phyloP scores from a whole-genome alignment of 148 eudicot species.

The Camellia sinensis region DNA sequence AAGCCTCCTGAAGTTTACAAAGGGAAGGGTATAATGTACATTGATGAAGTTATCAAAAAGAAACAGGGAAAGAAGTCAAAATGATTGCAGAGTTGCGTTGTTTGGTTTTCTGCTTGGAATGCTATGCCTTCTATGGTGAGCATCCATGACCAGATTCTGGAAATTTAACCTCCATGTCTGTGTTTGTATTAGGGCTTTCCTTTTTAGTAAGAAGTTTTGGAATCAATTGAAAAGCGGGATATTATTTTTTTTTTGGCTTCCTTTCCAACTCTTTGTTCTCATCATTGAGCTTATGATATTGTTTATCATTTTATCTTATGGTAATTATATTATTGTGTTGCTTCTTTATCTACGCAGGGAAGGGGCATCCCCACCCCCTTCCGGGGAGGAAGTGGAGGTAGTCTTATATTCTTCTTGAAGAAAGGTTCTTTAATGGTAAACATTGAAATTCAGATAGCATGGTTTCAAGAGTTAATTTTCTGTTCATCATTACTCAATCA shows the following conservation, averaged over 20 bases:
- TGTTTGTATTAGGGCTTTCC: neutral
- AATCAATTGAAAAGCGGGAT: neutral
- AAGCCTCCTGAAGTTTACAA: constrained; percentile 77
- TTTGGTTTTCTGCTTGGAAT: neutral
- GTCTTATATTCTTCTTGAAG: no score
- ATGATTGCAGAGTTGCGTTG: constrained; percentile 16
- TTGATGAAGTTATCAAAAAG: constrained; percentile 65
- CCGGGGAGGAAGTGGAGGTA: no score
- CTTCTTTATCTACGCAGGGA: neutral
- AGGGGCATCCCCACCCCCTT: no score
- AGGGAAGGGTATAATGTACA: constrained; percentile 73
- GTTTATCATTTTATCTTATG: neutral
- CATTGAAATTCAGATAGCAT: no score
- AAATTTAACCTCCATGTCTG: neutral
- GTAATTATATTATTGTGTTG: neutral
- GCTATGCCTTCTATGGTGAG: neutral
- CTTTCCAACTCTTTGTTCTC: neutral
- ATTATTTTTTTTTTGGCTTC: no score
- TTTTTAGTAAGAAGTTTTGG: neutral
- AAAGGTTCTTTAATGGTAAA: no score
- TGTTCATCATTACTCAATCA: no score
- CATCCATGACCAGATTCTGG: neutral
- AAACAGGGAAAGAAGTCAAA: constrained; percentile 75
- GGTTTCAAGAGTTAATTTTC: no score
- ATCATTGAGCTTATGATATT: neutral